Evolutionary conservation across 306 rosid species (phyloP), one percentile per base, ranked within the genome.

Genomic region (Alnus rubra): DNA sequence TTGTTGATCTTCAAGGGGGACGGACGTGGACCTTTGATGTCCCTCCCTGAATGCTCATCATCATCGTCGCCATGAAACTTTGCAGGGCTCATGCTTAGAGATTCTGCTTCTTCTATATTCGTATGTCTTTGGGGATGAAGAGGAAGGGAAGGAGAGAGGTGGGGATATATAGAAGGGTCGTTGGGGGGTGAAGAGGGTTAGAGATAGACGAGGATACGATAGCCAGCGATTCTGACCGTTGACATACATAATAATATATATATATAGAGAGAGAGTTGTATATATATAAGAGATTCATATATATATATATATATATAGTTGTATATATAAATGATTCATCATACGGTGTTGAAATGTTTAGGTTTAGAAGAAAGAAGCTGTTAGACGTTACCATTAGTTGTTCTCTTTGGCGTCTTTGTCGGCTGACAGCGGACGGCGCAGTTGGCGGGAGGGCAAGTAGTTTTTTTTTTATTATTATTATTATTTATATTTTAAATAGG

Each of bases 191-290:
- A 6, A 18, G 33, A 54, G 6, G 33, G 52, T 15, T 14, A 33
- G 48, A 30, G 4, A 16, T 39, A 9, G 42, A 9, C 5, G 69
- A 12, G 60, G 6, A 4, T 31, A 16, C 33, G 2, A 23, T 23
- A 82, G 97, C 93, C 96, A 83, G 84, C 96, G 39, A 84, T 84
- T 89, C 82, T 84, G 97, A 92, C 97, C 91, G 86, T 90, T 90
- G 96, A 92, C 96, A 69, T 77, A 16, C 47, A 62, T 19, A 33
- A 33, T 33, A 33, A 4, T 39, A 35, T 33, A 35, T 64, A 35
- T 31, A 2, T 31, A 4, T 4, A 31, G 30, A 62, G 4, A 62
- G 4, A 13, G 11, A 15, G 37, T 33, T 33, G 37, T 10, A 37
- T 5, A 31, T 35, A 37, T 1, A 8, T 2, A 8, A 9, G 4